Evolutionary conservation across 306 rosid species (phyloP).

Genomic region (Trifolium pratense): DNA sequence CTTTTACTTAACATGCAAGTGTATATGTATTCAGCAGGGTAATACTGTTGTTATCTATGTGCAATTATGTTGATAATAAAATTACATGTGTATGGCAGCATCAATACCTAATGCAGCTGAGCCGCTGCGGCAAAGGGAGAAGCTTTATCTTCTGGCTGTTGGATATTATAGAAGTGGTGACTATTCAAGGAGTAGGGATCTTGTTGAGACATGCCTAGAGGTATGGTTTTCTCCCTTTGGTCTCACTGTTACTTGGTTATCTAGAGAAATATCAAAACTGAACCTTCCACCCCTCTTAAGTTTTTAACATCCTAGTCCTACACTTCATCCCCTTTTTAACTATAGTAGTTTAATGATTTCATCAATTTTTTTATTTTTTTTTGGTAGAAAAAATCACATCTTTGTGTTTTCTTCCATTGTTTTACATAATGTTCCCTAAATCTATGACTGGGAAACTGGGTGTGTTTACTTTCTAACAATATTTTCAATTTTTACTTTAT

Average conservation of each 20-base stretch:
- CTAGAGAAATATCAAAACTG: background rate
- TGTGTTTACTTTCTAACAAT: background rate
- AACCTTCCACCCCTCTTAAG: conserved; percentile 1
- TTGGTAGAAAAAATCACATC: background rate
- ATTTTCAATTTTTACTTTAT: background rate
- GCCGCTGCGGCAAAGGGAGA: conserved; percentile 80
- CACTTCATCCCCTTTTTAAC: background rate
- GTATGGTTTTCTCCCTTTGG: conserved; percentile 46
- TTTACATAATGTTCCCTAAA: background rate
- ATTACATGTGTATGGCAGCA: conserved; percentile 50
- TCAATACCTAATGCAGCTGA: conserved; percentile 58
- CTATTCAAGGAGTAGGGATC: conserved; percentile 77
- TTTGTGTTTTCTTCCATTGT: conserved; percentile 4
- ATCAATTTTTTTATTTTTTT: background rate
- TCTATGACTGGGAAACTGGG: background rate
- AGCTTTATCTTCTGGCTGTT: conserved; percentile 84
- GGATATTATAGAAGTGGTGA: conserved; percentile 74
- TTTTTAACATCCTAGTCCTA: background rate
- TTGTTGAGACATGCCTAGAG: conserved; percentile 68
- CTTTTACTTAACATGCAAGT: conserved; percentile 1
- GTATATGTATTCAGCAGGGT: background rate
- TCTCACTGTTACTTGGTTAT: conserved; percentile 5
- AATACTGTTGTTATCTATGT: background rate
- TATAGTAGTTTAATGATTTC: conserved; percentile 17
- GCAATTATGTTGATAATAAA: background rate